Evolutionary conservation across 495 filamentous ascomycete genomes (phyloP).

Genomic region (Articulospora tetracladia): DNA sequence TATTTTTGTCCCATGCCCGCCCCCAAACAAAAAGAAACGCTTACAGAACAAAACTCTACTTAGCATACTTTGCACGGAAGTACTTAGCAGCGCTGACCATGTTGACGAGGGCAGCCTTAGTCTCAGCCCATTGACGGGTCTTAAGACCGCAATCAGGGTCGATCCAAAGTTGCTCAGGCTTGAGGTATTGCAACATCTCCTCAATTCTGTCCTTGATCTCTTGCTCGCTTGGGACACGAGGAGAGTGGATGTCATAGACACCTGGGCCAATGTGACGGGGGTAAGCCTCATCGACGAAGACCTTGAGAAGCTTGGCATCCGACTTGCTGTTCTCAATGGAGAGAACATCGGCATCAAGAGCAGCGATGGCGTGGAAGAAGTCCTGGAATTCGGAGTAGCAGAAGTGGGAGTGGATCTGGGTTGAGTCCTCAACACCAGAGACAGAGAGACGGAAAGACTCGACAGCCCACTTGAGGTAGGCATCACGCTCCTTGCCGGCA

Average conservation of each 20-base stretch:
- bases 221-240: conserved; percentile 88
- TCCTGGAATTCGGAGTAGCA: conserved; percentile 99
- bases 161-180: conserved; percentile 95
- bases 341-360: conserved; percentile 95
- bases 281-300: conserved; percentile 96
- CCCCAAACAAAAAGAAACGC: conserved; percentile 16
- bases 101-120: conserved; percentile 85
- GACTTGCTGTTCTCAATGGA: conserved; percentile 99
- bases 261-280: conserved; percentile 96
- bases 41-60: conserved; percentile 13
- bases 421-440: conserved; percentile 83
- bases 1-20: conserved; percentile 10
- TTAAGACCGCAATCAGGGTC: conserved; percentile 99
- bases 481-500: conserved; percentile 82
- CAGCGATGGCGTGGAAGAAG: conserved; percentile 99
- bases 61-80: conserved; percentile 83
- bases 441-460: conserved; percentile 93
- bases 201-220: conserved; percentile 96
- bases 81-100: conserved; percentile 95
- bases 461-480: conserved; percentile 95
- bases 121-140: conserved; percentile 95
- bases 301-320: conserved; percentile 96
- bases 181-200: conserved; percentile 95
- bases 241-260: conserved; percentile 99
- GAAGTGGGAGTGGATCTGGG: conserved; percentile 99